Percentiles rank a stretch among this genome's conserved stretches.
Conservation (phyloP, 345 rosid species). For the Eucalyptus coolabah region DNA sequence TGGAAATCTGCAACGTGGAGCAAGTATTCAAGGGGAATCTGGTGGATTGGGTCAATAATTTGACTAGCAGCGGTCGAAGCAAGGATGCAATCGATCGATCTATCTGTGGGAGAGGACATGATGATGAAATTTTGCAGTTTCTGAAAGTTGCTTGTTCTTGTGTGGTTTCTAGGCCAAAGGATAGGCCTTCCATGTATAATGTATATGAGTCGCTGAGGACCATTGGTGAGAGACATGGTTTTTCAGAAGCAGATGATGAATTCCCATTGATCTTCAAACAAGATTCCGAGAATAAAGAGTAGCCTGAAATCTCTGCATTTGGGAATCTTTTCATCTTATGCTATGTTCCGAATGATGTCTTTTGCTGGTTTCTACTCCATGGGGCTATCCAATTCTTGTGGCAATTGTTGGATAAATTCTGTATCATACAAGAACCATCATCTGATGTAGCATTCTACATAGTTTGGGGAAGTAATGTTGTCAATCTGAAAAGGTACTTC, state of each 20-base stretch:
- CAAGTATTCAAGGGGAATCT: conserved; percentile 45
- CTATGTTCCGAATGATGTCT: background rate
- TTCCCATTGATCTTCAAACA: conserved; percentile 8
- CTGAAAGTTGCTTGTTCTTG: conserved; percentile 35
- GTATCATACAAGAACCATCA: background rate
- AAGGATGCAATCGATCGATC: conserved; percentile 28
- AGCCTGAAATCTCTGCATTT: background rate
- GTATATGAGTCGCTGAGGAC: conserved; percentile 24
- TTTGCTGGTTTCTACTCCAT: background rate
- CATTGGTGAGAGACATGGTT: conserved; percentile 5
- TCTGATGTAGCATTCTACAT: background rate
- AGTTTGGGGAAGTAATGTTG: background rate
- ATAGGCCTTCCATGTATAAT: conserved; percentile 34
- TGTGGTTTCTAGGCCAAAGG: conserved; percentile 31
- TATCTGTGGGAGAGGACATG: conserved; percentile 19
- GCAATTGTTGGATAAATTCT: conserved; percentile 3
- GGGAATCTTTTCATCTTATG: background rate
- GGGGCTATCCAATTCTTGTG: background rate
- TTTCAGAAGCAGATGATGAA: conserved; percentile 3
- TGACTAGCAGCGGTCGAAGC: conserved; percentile 14
- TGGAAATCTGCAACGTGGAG: conserved; percentile 13
- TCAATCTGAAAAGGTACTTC: background rate
- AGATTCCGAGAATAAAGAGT: conserved; percentile 15
- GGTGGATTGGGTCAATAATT: conserved; percentile 45
- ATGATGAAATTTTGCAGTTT: conserved; percentile 25